Base-by-base conservation (phyloP, 345 rosid species). In the Murraya koenigii region DNA sequence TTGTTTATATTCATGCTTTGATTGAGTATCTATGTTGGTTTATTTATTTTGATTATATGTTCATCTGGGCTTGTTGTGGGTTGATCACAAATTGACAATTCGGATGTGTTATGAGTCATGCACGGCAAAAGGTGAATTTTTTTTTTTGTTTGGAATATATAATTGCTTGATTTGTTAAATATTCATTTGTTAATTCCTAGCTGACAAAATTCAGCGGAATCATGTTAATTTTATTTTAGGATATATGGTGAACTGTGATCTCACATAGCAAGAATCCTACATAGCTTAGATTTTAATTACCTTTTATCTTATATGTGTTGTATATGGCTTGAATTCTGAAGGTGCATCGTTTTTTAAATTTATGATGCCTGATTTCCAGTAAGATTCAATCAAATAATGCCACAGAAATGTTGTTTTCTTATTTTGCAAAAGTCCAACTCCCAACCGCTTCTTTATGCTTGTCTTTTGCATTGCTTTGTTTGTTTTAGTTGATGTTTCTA, bases 21-120 rank as follows among this genome's bases (percentile, higher is more conserved):
- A 28, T 36, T 41, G 36, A 26, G 15, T 23, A 7, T 69, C 11
- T 25, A 2, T 17, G 26, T 10, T 52, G 55, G 19, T 64, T 62
- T 72, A 14, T 5, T 66, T 23, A 30, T 66, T 55, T 39, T 25
- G 20, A 14, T 10, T 25, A 10, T n/a, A 11, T 55, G 0, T 30
- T 66, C 44, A 39, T 76, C 28, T 58, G 79, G 65, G 59, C 66
- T 38, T 38, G 41, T 35, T 66, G 72, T 36, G 30, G 58, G 67
- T 56, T 66, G 28, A 56, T 67, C 23, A 66, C 30, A 67, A 54
- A 76, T 36, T 66, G 56, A 32, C 33, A 2, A 68, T 36, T 55
- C 33, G 64, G 72, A 9, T 65, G 38, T 67, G 52, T 66, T 65
- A 22, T 52, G 6, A 25, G 5, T 13, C n/a, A 28, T 60, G 36